A percentile compares a stretch with the other conserved stretches of the same genome.
Evolutionary conservation across 768 basidiomycete species (phyloP).

Genomic region (Exidia glandulosa): DNA sequence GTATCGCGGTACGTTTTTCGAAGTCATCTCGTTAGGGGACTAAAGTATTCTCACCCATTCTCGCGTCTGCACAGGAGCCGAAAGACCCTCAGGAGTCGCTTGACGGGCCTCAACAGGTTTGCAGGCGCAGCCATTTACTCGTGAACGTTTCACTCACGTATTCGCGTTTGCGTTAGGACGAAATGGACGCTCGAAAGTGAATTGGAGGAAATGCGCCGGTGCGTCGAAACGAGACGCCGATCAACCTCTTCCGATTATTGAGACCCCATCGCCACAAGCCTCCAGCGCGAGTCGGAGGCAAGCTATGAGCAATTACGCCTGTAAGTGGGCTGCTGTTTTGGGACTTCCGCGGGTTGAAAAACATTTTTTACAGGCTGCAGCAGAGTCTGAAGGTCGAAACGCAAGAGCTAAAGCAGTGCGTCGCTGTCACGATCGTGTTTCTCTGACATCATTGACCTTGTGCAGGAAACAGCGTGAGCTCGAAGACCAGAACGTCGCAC

Average conservation of each 20-base stretch:
- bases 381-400: background rate
- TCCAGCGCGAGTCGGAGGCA: background rate
- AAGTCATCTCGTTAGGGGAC: too few relatives aligned
- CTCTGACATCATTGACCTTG: background rate
- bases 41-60: too few relatives aligned
- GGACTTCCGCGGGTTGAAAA: background rate
- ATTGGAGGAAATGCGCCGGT: background rate
- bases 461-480: background rate
- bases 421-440: background rate
- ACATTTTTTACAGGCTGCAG: background rate
- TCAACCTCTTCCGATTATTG: background rate
- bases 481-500: background rate
- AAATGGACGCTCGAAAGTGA: too few relatives aligned
- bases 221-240: background rate
- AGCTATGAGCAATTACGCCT: background rate
- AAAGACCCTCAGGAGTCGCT: too few relatives aligned
- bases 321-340: background rate
- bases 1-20: background rate
- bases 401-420: background rate
- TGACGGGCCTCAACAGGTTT: too few relatives aligned
- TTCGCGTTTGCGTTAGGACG: too few relatives aligned
- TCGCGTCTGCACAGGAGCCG: too few relatives aligned
- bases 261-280: too few relatives aligned
- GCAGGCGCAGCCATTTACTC: too few relatives aligned
- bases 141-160: too few relatives aligned